These are phyloP conservation scores for Aspergillus fumigatus DNA, from an alignment of 2,329 filamentous ascomycete species.

Conservation along the genomic window DNA sequence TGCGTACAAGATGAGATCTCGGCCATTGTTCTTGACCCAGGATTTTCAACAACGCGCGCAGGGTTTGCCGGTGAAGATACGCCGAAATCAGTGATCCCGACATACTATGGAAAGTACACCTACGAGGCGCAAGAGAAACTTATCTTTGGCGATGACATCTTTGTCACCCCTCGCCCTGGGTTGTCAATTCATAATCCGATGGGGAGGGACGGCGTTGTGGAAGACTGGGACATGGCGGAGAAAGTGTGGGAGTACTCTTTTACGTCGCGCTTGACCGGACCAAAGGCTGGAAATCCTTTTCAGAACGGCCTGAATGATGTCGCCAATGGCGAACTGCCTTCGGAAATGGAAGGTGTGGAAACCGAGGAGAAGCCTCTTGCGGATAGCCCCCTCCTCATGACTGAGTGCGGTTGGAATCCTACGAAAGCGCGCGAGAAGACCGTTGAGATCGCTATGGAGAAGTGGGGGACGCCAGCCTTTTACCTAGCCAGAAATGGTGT, in stretches of 20 bases:
- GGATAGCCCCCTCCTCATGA: conserved; percentile 89
- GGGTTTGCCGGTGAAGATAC: conserved; percentile 98
- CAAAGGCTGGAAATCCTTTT: conserved; percentile 62
- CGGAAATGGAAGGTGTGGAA: conserved; percentile 58
- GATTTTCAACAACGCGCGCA: conserved; percentile 84
- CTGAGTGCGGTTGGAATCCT: conserved; percentile 89
- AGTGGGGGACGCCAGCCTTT: conserved; percentile 91
- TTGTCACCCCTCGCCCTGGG: conserved; percentile 68
- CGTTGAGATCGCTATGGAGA: conserved; percentile 95
- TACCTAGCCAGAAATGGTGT: conserved; percentile 88
- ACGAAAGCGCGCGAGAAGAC: conserved; percentile 85
- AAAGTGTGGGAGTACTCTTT: conserved; percentile 92
- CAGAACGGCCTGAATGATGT: conserved; percentile 77
- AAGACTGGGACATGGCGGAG: conserved; percentile 91
- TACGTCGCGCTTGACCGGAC: conserved; percentile 78
- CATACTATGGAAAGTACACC: conserved; percentile 70
- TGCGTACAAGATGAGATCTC: conserved; percentile 78
- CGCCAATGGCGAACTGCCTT: conserved; percentile 52
- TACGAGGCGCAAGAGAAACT: conserved; percentile 51
- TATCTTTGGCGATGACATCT: conserved; percentile 85
- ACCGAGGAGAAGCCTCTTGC: conserved; percentile 70
- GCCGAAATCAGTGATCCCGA: conserved; percentile 87
- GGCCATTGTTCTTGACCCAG: conserved; percentile 91
- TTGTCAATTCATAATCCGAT: conserved; percentile 91
- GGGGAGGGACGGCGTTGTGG: conserved; percentile 80